Evolutionary conservation across 2,329 filamentous ascomycete genomes (phyloP).

Genomic region (Clarireedia hainanense): DNA sequence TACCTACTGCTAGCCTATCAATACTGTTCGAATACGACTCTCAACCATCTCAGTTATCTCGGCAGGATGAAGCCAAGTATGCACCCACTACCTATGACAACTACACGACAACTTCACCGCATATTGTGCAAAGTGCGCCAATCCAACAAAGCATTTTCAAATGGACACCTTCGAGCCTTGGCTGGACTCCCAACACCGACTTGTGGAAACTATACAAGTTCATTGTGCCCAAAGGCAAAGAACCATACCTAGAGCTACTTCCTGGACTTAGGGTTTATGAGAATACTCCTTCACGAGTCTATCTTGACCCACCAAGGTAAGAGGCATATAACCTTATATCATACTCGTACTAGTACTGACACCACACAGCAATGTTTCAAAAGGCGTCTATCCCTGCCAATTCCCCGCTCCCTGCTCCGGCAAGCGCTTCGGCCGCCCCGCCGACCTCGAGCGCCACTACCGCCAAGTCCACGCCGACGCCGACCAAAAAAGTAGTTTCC

Average conservation of each 20-base stretch:
- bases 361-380: constrained; percentile 11
- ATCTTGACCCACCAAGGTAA: constrained; percentile 15
- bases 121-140: not conserved
- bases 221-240: constrained; percentile 15
- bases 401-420: constrained; percentile 18
- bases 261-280: not conserved
- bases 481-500: constrained; percentile 17
- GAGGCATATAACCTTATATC: not conserved
- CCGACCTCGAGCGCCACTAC: constrained; percentile 33
- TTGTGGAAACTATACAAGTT: constrained; percentile 17
- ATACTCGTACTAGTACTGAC: not conserved
- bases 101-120: not conserved
- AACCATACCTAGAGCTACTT: constrained; percentile 16
- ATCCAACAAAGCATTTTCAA: not conserved
- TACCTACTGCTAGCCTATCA: not conserved
- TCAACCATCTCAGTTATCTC: not conserved
- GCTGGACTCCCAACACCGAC: constrained; percentile 11
- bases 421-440: constrained; percentile 25
- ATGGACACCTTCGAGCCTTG: constrained; percentile 14
- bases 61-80: not conserved
- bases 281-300: constrained; percentile 14
- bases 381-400: constrained; percentile 14
- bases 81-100: not conserved
- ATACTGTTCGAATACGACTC: not conserved
- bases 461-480: constrained; percentile 25